Conservation (phyloP, 208 protist species). For the Naegleria fowleri region DNA sequence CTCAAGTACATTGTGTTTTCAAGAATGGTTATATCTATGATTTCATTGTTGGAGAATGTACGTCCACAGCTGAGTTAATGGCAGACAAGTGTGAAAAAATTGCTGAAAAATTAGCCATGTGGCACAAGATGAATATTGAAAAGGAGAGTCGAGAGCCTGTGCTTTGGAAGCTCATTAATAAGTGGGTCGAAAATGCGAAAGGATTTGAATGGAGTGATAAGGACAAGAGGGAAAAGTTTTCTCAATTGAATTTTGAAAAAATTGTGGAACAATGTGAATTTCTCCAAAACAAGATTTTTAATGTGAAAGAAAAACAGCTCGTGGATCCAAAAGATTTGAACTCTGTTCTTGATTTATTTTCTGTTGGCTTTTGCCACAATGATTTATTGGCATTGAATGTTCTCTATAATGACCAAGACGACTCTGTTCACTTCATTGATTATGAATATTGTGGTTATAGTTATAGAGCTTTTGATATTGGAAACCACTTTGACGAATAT, state of each 20-base stretch:
- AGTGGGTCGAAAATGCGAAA: not conserved
- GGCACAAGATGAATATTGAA: not conserved
- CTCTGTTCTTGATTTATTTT: not conserved
- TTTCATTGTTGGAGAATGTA: not conserved
- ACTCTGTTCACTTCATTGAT: conserved; percentile 68
- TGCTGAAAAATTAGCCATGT: not conserved
- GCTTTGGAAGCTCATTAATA: not conserved
- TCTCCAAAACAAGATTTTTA: not conserved
- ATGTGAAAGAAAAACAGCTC: not conserved
- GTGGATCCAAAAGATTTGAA: not conserved
- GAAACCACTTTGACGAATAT: conserved; percentile 85
- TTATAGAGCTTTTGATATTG: conserved; percentile 75
- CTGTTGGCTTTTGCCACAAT: conserved; percentile 24
- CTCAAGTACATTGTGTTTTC: not conserved
- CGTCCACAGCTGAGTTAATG: not conserved
- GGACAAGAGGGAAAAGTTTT: not conserved
- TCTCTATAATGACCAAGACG: not conserved
- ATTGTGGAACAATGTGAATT: not conserved
- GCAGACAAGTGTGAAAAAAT: not conserved
- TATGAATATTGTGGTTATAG: conserved; percentile 81
- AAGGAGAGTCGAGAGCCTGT: not conserved
- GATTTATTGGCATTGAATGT: not conserved
- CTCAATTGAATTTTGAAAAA: not conserved
- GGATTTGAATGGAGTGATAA: not conserved
- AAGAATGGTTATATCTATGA: not conserved